phyloP scores from a whole-genome alignment of 768 basidiomycete genomes.

The Tricholoma sp. region DNA sequence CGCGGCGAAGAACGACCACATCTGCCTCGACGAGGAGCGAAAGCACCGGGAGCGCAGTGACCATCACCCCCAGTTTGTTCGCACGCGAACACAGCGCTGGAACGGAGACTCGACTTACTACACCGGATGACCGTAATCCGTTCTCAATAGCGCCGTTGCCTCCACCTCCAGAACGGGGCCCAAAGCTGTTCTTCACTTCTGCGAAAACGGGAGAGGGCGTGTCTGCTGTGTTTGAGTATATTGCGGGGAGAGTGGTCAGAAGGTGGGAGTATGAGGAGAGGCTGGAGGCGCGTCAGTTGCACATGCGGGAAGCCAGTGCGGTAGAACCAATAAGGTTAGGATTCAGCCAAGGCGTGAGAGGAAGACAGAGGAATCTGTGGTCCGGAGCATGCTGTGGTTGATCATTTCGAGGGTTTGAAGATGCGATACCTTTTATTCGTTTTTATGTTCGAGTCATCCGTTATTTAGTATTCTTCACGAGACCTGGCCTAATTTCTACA shows the following conservation, averaged over 20 bases:
- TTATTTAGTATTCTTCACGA: no score
- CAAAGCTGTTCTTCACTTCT: slow-evolving; percentile 68
- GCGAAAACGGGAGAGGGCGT: slow-evolving; percentile 79
- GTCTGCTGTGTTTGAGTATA: slow-evolving; percentile 69
- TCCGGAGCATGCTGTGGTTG: slow-evolving; percentile 9
- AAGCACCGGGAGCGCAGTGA: slow-evolving; percentile 44
- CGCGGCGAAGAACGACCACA: slow-evolving; percentile 19
- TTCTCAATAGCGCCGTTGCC: slow-evolving; percentile 20
- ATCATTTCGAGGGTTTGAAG: background rate
- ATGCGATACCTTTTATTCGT: background rate
- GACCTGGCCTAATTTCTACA: no score
- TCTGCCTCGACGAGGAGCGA: slow-evolving; percentile 29
- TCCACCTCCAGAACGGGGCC: slow-evolving; percentile 45
- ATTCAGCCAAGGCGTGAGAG: background rate
- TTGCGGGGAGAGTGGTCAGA: slow-evolving; percentile 56
- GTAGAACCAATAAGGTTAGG: slow-evolving; percentile 34
- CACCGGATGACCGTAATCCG: slow-evolving; percentile 11
- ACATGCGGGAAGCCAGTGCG: slow-evolving; percentile 30
- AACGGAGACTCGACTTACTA: slow-evolving; percentile 6
- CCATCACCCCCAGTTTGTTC: slow-evolving; percentile 26
- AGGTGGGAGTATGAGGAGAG: slow-evolving; percentile 67
- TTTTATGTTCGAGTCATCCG: no score
- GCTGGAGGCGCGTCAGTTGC: slow-evolving; percentile 39
- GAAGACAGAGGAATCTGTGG: no score
- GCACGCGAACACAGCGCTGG: background rate